These are phyloP conservation scores for Suillus weaverae DNA, from an alignment of 768 basidiomycete genomes.

Conservation along the genomic window DNA sequence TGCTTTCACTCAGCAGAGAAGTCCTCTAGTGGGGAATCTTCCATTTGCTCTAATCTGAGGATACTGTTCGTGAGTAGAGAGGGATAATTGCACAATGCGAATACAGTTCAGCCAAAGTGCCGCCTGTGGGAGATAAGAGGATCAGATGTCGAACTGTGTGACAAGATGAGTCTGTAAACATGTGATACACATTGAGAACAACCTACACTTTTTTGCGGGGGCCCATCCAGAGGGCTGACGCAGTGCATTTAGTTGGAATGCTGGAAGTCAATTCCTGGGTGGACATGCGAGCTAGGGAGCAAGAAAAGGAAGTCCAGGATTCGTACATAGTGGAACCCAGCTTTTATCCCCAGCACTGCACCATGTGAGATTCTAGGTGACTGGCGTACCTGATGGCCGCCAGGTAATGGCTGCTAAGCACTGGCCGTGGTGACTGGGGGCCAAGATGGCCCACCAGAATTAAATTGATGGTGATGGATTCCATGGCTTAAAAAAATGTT, in stretches of 20 bases:
- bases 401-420: too few relatives aligned
- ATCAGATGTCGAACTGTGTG: slow-evolving; percentile 12
- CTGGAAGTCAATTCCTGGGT: neutral
- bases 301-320: neutral
- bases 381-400: too few relatives aligned
- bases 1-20: neutral
- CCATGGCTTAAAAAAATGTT: too few relatives aligned
- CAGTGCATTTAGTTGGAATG: neutral
- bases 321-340: neutral
- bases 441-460: too few relatives aligned
- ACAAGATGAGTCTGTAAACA: neutral
- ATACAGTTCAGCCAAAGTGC: slow-evolving; percentile 20
- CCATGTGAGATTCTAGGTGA: neutral
- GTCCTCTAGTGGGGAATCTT: neutral
- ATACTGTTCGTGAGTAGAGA: slow-evolving; percentile 16
- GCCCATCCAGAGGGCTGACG: slow-evolving; percentile 14
- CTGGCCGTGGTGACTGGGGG: too few relatives aligned
- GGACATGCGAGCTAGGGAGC: neutral
- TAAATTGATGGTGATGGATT: too few relatives aligned
- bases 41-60: slow-evolving; percentile 7
- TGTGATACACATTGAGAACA: neutral
- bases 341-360: neutral
- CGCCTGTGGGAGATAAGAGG: slow-evolving; percentile 19
- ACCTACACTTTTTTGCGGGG: slow-evolving; percentile 12
- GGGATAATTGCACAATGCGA: slow-evolving; percentile 15